Conservation (phyloP, 2,329 filamentous ascomycete species). For the Lachnellula willkommii region DNA sequence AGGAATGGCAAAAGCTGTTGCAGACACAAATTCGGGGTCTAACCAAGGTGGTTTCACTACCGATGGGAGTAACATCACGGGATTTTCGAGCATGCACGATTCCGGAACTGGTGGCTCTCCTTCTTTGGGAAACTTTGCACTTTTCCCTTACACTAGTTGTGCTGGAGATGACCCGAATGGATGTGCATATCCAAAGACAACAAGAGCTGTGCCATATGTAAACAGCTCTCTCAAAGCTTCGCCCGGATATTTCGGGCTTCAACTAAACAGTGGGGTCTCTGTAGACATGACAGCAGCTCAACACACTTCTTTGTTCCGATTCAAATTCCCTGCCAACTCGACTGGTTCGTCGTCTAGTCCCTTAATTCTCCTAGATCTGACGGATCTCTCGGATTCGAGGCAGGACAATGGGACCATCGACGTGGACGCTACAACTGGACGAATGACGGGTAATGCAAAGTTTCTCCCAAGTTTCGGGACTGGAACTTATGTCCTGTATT, state of each 20-base stretch:
- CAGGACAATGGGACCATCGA: constrained; percentile 49
- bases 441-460: constrained; percentile 55
- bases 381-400: constrained; percentile 56
- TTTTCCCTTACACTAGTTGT: constrained; percentile 40
- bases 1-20: constrained; percentile 51
- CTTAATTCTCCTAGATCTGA: constrained; percentile 59
- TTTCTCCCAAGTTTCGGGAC: constrained; percentile 62
- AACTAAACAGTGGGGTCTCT: constrained; percentile 48
- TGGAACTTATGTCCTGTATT: constrained; percentile 54
- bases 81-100: constrained; percentile 46
- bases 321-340: constrained; percentile 47
- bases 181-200: constrained; percentile 48
- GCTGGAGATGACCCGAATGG: constrained; percentile 46
- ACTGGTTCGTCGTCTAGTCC: constrained; percentile 39
- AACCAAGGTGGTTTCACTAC: constrained; percentile 43
- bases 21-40: constrained; percentile 42
- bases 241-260: constrained; percentile 61
- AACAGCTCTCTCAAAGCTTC: constrained; percentile 47
- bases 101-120: constrained; percentile 42
- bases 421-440: constrained; percentile 50
- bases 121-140: constrained; percentile 42
- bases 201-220: constrained; percentile 40
- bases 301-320: constrained; percentile 59
- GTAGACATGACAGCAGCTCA: constrained; percentile 63
- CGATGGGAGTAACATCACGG: constrained; percentile 44